Conservation (phyloP, 441 rosid species). For the Geranium incanum region DNA sequence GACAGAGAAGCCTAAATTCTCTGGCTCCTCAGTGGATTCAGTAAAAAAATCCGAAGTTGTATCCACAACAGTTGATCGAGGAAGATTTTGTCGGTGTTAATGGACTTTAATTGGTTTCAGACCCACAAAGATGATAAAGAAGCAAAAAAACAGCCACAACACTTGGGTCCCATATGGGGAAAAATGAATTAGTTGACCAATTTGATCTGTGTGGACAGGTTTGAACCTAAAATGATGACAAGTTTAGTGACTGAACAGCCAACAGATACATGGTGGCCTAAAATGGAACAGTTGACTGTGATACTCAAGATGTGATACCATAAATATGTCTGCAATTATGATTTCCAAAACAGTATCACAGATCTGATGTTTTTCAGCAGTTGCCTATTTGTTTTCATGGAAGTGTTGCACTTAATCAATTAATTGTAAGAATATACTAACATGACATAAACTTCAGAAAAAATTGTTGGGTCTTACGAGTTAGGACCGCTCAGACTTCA, state of each 20-base stretch:
- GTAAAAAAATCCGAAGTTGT: not conserved
- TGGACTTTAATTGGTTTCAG: not conserved
- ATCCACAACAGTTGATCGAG: not conserved
- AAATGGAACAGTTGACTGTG: not conserved
- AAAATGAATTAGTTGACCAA: not conserved
- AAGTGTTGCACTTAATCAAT: not conserved
- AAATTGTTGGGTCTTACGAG: not conserved
- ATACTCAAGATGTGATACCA: not conserved
- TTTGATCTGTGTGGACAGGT: not conserved
- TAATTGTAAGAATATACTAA: not conserved
- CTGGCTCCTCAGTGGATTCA: not conserved
- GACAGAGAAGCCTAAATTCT: not conserved
- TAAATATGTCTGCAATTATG: no score
- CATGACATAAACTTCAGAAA: not conserved
- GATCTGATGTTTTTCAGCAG: not conserved
- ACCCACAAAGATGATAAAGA: not conserved
- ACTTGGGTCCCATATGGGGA: not conserved
- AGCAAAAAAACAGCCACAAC: not conserved
- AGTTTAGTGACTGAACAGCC: not conserved
- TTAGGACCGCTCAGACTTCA: not conserved
- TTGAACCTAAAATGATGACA: not conserved
- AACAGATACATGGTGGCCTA: not conserved
- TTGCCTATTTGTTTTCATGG: not conserved
- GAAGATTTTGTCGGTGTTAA: not conserved
- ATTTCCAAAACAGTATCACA: no score